phyloP scores from a whole-genome alignment of 495 filamentous ascomycete genomes.

The Platismatia glauca region DNA sequence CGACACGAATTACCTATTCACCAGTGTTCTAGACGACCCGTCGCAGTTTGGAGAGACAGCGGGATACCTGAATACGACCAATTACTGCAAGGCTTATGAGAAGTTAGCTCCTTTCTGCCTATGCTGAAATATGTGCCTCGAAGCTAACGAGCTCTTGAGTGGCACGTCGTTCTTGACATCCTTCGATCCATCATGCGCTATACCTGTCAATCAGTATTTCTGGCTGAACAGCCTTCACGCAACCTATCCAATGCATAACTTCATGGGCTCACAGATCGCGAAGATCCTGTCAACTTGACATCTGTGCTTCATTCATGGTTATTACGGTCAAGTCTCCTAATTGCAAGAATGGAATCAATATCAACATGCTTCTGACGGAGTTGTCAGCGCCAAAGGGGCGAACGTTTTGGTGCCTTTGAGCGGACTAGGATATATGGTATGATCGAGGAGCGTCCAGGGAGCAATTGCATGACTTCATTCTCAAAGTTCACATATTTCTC shows the following conservation, averaged over 20 bases:
- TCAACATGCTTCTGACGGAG: not conserved
- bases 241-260: slow-evolving; percentile 50
- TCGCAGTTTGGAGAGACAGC: slow-evolving; percentile 35
- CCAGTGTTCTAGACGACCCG: slow-evolving; percentile 46
- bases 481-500: not conserved
- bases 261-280: slow-evolving; percentile 43
- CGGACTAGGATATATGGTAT: not conserved
- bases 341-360: not conserved
- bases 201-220: slow-evolving; percentile 52
- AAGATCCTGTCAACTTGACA: slow-evolving; percentile 28
- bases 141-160: slow-evolving; percentile 26
- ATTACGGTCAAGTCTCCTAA: not conserved
- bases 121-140: not conserved
- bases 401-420: not conserved
- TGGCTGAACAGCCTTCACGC: slow-evolving; percentile 57
- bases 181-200: slow-evolving; percentile 38
- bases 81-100: slow-evolving; percentile 44
- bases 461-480: not conserved
- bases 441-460: not conserved
- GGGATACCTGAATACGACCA: slow-evolving; percentile 44
- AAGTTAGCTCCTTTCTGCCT: slow-evolving; percentile 36
- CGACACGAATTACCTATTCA: slow-evolving; percentile 42
- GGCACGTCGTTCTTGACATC: slow-evolving; percentile 45
- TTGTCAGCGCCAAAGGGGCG: not conserved
- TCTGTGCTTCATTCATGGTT: not conserved